A percentile compares a stretch with the other conserved stretches of the same genome.
These are phyloP conservation scores for Termitomyces sp. DNA, from an alignment of 768 basidiomycete genomes.

Conservation along the genomic window DNA sequence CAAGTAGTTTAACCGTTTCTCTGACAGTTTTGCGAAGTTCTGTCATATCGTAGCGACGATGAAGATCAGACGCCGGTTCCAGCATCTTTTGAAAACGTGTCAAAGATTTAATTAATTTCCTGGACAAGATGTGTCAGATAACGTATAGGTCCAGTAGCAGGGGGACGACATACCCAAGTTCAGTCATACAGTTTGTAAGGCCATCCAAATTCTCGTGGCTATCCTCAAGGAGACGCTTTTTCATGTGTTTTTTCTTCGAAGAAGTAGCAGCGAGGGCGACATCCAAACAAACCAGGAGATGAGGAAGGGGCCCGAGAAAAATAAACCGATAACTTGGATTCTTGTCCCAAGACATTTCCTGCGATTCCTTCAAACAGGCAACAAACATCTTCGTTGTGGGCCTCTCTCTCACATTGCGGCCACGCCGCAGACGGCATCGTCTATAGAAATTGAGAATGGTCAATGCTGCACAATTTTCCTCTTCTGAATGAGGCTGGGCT, in stretches of 20 bases:
- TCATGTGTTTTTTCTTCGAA: slow-evolving; percentile 24
- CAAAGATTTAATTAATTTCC: slow-evolving; percentile 4
- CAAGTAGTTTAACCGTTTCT: slow-evolving; percentile 22
- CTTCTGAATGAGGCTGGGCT: neutral
- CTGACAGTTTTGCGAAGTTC: slow-evolving; percentile 21
- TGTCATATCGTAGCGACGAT: slow-evolving; percentile 16
- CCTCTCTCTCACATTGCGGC: neutral
- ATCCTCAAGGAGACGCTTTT: slow-evolving; percentile 20
- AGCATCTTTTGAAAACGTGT: slow-evolving; percentile 16
- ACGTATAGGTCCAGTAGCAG: neutral
- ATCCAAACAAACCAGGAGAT: slow-evolving; percentile 36
- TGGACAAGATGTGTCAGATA: neutral
- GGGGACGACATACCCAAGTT: slow-evolving; percentile 25
- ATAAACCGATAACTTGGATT: slow-evolving; percentile 25
- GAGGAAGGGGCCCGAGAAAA: slow-evolving; percentile 34
- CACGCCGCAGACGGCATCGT: neutral
- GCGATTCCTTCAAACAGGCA: slow-evolving; percentile 21
- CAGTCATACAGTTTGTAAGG: slow-evolving; percentile 21
- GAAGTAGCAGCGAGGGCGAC: slow-evolving; percentile 17
- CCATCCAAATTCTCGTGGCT: slow-evolving; percentile 30
- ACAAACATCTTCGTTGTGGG: slow-evolving; percentile 18
- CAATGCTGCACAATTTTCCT: neutral
- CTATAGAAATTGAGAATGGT: slow-evolving; percentile 15
- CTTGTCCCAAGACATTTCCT: slow-evolving; percentile 20
- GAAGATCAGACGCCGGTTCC: slow-evolving; percentile 23